Conservation (phyloP, 148 eudicot species). For the Rhododendron griersonianum region DNA sequence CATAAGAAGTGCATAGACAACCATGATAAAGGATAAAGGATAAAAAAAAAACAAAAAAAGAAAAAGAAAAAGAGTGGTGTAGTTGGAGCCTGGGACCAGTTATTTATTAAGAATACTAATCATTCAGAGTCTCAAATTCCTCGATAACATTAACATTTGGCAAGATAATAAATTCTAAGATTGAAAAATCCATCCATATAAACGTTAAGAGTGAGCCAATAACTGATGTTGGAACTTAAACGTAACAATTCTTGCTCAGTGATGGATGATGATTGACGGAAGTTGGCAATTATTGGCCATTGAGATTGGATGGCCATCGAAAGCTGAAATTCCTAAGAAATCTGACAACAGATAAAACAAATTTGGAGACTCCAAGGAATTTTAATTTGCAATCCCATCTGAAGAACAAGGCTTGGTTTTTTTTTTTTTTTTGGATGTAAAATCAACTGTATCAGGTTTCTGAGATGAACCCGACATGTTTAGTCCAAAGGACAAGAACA, state of each 20-base stretch:
- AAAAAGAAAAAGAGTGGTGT: background rate
- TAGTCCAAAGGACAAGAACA: background rate
- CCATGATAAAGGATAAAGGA: background rate
- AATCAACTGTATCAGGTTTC: background rate
- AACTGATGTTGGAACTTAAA: background rate
- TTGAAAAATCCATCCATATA: background rate
- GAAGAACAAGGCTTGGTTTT: background rate
- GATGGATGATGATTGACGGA: background rate
- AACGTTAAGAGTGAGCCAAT: background rate
- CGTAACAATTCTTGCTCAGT: background rate
- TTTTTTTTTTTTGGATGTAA: background rate
- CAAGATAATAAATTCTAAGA: background rate
- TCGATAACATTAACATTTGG: background rate
- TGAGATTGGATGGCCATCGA: background rate
- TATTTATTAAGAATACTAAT: background rate
- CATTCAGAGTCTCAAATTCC: background rate
- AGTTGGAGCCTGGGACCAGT: background rate
- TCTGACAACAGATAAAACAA: background rate
- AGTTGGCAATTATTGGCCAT: slow-evolving; percentile 7
- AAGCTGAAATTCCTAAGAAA: background rate
- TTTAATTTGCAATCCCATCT: background rate
- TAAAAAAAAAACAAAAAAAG: no score
- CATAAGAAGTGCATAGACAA: background rate
- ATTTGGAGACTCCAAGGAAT: background rate
- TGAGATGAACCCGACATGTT: background rate